Evolutionary conservation across 805 yeast genomes (phyloP), one percentile per base, ranked within the genome.

Genomic region (Yamadazyma takamatsuzukensis): DNA sequence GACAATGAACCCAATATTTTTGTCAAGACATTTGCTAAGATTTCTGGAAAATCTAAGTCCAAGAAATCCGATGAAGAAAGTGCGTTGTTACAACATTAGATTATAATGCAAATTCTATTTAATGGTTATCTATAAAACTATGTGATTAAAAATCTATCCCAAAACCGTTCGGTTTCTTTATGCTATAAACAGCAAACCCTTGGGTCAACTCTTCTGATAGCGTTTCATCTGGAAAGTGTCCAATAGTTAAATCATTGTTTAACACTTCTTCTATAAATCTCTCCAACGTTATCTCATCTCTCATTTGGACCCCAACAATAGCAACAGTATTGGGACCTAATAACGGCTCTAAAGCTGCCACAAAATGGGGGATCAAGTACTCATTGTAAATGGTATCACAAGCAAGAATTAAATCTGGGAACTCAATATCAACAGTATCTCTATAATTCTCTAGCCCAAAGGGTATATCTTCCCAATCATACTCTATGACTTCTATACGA

Each of bases 341-440:
- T 15, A 74, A 39, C 16, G 37, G 32, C 15, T 49, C 47, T 15
- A 76, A 23, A 0, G 83, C 64, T 5, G 52, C 48, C 11, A 78
- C 53, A 37, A 80, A 68, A 35, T 55, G 67, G 0, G 69, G 70
- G 3, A 79, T 66, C 26, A 81, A 53, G 42, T 59, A 79, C 34
- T 75, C 81, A 45, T 80, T 80, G 56, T 80, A 80, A 3, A 80
- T 66, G 5, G 84, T 73, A 47, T 80, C 88, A 44, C 80, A 75
- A 0, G 83, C 83, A 7, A 80, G 47, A 4, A 80, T 58, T 26
- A 65, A 54, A 38, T 74, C 80, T 0, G 76, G 73, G 1, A 25
- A 30, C 0, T 18, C 19, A 15, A 43, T 39, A 3, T 26, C 39
- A 27, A 22, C 38, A 8, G 41, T 15, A 8, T 25, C 23, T 5